Evolutionary conservation across 192 early-diverging fungal genomes (phyloP), one percentile per base, ranked within the genome.

Genomic region (Oehlia diaphana): DNA sequence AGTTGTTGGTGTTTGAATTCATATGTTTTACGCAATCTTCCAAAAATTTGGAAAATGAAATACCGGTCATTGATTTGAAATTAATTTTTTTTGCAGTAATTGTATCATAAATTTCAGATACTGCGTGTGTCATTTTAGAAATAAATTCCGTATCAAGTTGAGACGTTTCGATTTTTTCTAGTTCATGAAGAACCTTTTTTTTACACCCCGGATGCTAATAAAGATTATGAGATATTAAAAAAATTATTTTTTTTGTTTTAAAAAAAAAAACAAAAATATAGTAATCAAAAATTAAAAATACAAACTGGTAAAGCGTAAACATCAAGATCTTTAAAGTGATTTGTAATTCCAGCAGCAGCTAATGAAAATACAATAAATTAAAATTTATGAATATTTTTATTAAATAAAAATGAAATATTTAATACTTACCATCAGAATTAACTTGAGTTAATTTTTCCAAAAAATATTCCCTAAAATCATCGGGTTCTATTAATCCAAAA

Each of bases 381-480:
- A 78, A 53, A 53, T 16, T 53, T 16, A 53, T 4, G 2, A 53
- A 16, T 53, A 19, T 31, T 47, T 68, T 14, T 9, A 16, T 16
- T 68, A 9, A 10, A 69, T 21, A n/a, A 19, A 53, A 53, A 53
- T 16, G 4, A 53, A 53, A 47, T 47, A 47, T 47, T 12, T 5
- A 16, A 77, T 33, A 42, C 35, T 65, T 14, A 78, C 77, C 66
- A 49, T 78, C 77, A 58, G 23, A 10, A 44, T 69, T 58, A 21
- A 67, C 67, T 68, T 68, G 35, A 23, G 16, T 26, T 12, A 78
- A 58, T 12, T 68, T 44, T 12, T 68, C 50, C 23, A 78, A 35
- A 68, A 78, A 78, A 39, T 78, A 78, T 8, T 67, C 16, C 21
- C n/a, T 39, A 58, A 78, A 78, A 21, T 66, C 28, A 53, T 66